Evolutionary conservation across 768 basidiomycete genomes (phyloP).

Genomic region (Leccinellum luteum): DNA sequence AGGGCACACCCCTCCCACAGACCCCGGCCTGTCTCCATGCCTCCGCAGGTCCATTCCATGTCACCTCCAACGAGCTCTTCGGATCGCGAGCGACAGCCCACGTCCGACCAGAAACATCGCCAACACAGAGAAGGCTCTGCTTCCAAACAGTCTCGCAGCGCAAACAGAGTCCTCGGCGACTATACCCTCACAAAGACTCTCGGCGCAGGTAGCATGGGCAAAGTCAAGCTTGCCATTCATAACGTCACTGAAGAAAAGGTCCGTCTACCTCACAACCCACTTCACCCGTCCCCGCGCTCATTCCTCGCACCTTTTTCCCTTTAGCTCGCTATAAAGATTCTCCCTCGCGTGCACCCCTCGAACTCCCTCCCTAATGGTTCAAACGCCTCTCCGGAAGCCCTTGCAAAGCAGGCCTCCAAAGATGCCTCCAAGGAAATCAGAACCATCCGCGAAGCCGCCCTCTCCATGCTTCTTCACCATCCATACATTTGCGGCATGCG

Average conservation of each 20-base stretch:
- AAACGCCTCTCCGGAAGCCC: slow-evolving; percentile 48
- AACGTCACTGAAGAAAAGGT: slow-evolving; percentile 92
- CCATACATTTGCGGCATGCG: slow-evolving; percentile 99
- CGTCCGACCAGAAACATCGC: slow-evolving; percentile 28
- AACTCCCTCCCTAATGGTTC: slow-evolving; percentile 48
- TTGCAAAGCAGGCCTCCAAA: slow-evolving; percentile 77
- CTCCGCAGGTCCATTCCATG: slow-evolving; percentile 53
- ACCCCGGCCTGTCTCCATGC: slow-evolving; percentile 73
- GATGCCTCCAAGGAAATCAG: slow-evolving; percentile 97
- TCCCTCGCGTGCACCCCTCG: slow-evolving; percentile 78
- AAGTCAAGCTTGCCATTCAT: slow-evolving; percentile 94
- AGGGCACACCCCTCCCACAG: slow-evolving; percentile 29
- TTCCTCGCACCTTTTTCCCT: slow-evolving; percentile 2
- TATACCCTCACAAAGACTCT: slow-evolving; percentile 96
- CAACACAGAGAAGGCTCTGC: slow-evolving; percentile 33
- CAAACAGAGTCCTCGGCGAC: slow-evolving; percentile 75
- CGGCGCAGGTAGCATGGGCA: slow-evolving; percentile 98
- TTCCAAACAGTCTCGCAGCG: slow-evolving; percentile 34
- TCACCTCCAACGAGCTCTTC: slow-evolving; percentile 32
- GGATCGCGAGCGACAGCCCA: slow-evolving; percentile 31
- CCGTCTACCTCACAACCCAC: slow-evolving; percentile 24
- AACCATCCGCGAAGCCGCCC: slow-evolving; percentile 91
- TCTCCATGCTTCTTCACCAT: slow-evolving; percentile 94
- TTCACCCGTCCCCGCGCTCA: slow-evolving; percentile 7
- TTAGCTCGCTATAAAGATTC: slow-evolving; percentile 98